Evolutionary conservation across 2,329 filamentous ascomycete species (phyloP).

Genomic region (Biscogniauxia marginata): DNA sequence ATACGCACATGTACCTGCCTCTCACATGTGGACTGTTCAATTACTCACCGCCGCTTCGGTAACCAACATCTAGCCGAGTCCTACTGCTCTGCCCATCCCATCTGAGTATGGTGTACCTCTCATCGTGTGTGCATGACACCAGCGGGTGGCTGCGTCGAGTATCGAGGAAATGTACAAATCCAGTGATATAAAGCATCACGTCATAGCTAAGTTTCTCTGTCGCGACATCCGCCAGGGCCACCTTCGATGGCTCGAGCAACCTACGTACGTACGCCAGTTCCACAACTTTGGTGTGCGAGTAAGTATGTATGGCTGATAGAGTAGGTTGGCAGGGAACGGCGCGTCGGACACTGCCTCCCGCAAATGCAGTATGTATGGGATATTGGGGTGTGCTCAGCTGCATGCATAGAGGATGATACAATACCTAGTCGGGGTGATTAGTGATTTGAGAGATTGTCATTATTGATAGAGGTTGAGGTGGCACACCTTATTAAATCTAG

Average conservation of each 20-base stretch:
- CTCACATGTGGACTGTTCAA: background rate
- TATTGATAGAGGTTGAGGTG: background rate
- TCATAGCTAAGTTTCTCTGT: background rate
- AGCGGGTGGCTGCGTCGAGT: background rate
- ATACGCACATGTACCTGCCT: background rate
- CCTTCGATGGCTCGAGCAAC: background rate
- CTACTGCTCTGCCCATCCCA: background rate
- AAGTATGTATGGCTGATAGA: slow-evolving; percentile 10
- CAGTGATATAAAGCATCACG: background rate
- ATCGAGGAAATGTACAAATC: background rate
- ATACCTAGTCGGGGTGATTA: slow-evolving; percentile 3
- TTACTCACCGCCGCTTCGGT: background rate
- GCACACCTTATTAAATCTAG: background rate
- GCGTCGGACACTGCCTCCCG: slow-evolving; percentile 27
- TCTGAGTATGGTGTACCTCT: background rate
- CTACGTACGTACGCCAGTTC: background rate
- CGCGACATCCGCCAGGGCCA: background rate
- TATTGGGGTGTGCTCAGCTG: slow-evolving; percentile 7
- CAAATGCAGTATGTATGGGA: slow-evolving; percentile 17
- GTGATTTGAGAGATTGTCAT: slow-evolving; percentile 3
- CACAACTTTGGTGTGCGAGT: slow-evolving; percentile 1
- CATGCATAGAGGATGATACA: background rate
- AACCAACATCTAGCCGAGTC: background rate
- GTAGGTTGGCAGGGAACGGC: slow-evolving; percentile 9
- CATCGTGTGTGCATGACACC: background rate